These are phyloP conservation scores for Nakaseomyces bracarensis DNA, from an alignment of 1,139 yeast species.

Conservation along the genomic window DNA sequence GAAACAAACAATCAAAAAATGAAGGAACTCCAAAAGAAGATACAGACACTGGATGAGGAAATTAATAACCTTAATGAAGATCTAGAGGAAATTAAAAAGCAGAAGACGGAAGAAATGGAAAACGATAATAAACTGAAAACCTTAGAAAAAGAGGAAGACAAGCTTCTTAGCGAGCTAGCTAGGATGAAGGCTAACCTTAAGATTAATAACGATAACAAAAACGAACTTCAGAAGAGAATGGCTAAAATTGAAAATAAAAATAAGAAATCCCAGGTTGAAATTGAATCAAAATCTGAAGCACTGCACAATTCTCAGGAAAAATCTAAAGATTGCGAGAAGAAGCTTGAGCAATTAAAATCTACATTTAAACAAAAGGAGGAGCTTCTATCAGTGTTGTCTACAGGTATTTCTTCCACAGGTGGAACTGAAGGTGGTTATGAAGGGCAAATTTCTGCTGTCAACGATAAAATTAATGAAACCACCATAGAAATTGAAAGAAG, in stretches of 20 bases:
- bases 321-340: conserved; percentile 41
- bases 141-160: conserved; percentile 52
- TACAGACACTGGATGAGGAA: conserved; percentile 46
- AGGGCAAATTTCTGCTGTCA: conserved; percentile 61
- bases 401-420: conserved; percentile 86
- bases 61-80: conserved; percentile 55
- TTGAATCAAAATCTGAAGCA: conserved; percentile 22
- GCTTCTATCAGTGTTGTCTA: conserved; percentile 68
- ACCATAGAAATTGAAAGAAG: conserved; percentile 54
- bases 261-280: conserved; percentile 19
- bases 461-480: conserved; percentile 47
- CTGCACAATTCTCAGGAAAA: conserved; percentile 32
- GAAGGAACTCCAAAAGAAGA: conserved; percentile 31
- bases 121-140: conserved; percentile 57
- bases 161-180: conserved; percentile 57
- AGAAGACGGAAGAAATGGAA: conserved; percentile 51
- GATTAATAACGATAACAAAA: conserved; percentile 45
- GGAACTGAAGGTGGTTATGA: conserved; percentile 71
- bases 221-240: conserved; percentile 39
- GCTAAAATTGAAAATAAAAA: conserved; percentile 18
- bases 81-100: conserved; percentile 44
- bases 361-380: conserved; percentile 52
- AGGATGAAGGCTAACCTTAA: conserved; percentile 58
- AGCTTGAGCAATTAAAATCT: conserved; percentile 43
- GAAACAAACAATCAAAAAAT: conserved; percentile 32